A percentile compares a stretch with the other conserved stretches of the same genome.
Conservation (phyloP, 2,329 filamentous ascomycete genomes). For the Fusarium chaquense region DNA sequence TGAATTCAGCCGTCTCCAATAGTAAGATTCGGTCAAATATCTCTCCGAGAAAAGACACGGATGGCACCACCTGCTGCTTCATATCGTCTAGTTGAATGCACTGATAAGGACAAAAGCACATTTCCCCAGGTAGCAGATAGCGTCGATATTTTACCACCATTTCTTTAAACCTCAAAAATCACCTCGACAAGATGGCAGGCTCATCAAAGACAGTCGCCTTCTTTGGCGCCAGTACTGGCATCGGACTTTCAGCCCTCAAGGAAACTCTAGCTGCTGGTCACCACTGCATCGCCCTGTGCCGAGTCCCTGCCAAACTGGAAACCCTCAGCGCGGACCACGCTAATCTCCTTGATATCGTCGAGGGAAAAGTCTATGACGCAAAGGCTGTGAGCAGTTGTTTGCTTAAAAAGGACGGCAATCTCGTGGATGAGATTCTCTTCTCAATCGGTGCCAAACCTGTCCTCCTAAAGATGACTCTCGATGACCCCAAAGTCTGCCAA, state of each 20-base stretch:
- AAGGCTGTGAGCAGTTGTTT: constrained; percentile 55
- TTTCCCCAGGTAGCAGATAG: not conserved
- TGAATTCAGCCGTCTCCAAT: not conserved
- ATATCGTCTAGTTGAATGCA: not conserved
- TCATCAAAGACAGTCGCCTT: constrained; percentile 60
- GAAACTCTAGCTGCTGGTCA: constrained; percentile 60
- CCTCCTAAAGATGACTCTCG: constrained; percentile 52
- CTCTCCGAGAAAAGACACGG: not conserved
- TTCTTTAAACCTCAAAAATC: not conserved
- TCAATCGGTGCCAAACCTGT: constrained; percentile 58
- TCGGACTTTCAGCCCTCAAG: constrained; percentile 61
- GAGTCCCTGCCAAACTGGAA: constrained; percentile 62
- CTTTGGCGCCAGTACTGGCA: constrained; percentile 65
- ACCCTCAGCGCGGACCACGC: constrained; percentile 49
- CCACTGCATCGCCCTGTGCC: constrained; percentile 62
- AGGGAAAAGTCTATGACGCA: constrained; percentile 62
- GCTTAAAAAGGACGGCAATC: constrained; percentile 40
- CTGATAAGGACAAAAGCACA: not conserved
- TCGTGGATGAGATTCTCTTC: constrained; percentile 62
- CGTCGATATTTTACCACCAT: not conserved
- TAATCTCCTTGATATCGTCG: constrained; percentile 59
- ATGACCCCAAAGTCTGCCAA: constrained; percentile 63
- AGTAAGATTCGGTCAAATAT: not conserved
- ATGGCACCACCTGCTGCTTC: not conserved
- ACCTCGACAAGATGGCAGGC: not conserved